Conservation (phyloP, 2,329 filamentous ascomycete species). For the Grosmannia serpens region DNA sequence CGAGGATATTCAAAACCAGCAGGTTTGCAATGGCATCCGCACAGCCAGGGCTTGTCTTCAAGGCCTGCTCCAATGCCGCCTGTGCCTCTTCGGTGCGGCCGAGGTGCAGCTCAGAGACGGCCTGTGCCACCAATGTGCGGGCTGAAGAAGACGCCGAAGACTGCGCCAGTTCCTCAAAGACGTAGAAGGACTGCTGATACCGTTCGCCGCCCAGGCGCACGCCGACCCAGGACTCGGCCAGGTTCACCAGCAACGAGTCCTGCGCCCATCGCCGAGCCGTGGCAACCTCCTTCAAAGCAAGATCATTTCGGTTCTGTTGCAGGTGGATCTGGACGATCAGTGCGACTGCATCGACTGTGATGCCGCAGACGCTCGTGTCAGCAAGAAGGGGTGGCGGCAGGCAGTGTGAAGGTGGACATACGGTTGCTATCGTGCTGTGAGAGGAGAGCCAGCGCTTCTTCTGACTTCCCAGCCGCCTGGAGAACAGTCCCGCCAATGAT, state of each 20-base stretch:
- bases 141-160: slow-evolving; percentile 69
- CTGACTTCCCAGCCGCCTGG: slow-evolving; percentile 67
- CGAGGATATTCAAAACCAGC: slow-evolving; percentile 66
- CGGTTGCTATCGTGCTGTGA: slow-evolving; percentile 76
- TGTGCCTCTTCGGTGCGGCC: slow-evolving; percentile 83
- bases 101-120: slow-evolving; percentile 82
- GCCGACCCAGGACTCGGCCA: slow-evolving; percentile 92
- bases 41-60: slow-evolving; percentile 60
- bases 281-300: slow-evolving; percentile 80
- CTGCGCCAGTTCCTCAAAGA: slow-evolving; percentile 91
- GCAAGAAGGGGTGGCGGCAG: too few species aligned
- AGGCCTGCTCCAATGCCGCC: slow-evolving; percentile 67
- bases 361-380: background rate
- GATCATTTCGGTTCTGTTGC: slow-evolving; percentile 79
- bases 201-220: slow-evolving; percentile 83
- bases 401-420: slow-evolving; percentile 29
- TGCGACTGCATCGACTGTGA: slow-evolving; percentile 60
- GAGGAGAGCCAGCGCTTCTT: slow-evolving; percentile 72
- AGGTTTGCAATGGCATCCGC: slow-evolving; percentile 71
- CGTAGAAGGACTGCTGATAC: slow-evolving; percentile 95
- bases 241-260: slow-evolving; percentile 83
- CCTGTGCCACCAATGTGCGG: slow-evolving; percentile 71
- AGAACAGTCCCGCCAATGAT: slow-evolving; percentile 72
- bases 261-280: slow-evolving; percentile 88
- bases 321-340: slow-evolving; percentile 88